Evolutionary conservation across 768 basidiomycete genomes (phyloP).

Genomic region (Mycena amicta): DNA sequence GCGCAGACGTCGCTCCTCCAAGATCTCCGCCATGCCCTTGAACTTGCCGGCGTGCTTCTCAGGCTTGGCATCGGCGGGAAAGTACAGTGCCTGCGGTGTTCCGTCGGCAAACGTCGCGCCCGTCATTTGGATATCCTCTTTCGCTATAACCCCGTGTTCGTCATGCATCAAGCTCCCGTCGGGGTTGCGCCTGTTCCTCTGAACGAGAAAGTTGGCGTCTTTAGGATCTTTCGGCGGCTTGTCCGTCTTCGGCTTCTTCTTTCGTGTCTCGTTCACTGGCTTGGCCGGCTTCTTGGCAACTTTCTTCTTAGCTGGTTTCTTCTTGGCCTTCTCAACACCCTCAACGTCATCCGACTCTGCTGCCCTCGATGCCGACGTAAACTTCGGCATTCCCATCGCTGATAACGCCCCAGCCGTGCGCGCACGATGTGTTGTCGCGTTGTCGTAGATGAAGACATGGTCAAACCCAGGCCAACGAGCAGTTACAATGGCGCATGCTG

Average conservation of each 20-base stretch:
- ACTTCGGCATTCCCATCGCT: slow-evolving; percentile 27
- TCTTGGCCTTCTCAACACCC: neutral
- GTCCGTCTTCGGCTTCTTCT: neutral
- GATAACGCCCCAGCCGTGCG: slow-evolving; percentile 25
- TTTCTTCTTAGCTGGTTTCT: neutral
- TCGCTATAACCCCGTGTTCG: neutral
- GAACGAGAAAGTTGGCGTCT: neutral
- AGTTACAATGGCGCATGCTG: slow-evolving; percentile 27
- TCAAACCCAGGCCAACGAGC: slow-evolving; percentile 24
- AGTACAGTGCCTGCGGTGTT: slow-evolving; percentile 8
- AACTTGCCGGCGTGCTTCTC: slow-evolving; percentile 23
- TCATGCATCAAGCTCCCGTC: neutral
- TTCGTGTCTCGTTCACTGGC: neutral
- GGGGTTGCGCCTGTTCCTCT: neutral
- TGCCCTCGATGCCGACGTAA: neutral
- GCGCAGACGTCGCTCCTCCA: slow-evolving; percentile 1
- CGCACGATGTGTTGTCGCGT: slow-evolving; percentile 13
- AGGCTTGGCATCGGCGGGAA: slow-evolving; percentile 5
- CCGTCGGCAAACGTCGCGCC: slow-evolving; percentile 10
- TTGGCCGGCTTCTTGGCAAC: neutral
- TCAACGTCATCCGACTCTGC: neutral
- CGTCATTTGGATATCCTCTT: slow-evolving; percentile 15
- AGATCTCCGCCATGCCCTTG: slow-evolving; percentile 34
- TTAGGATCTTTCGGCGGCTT: neutral
- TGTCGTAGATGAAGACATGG: slow-evolving; percentile 13